Conservation (phyloP, 179 eudicot species). For the Actinidia polygama region DNA sequence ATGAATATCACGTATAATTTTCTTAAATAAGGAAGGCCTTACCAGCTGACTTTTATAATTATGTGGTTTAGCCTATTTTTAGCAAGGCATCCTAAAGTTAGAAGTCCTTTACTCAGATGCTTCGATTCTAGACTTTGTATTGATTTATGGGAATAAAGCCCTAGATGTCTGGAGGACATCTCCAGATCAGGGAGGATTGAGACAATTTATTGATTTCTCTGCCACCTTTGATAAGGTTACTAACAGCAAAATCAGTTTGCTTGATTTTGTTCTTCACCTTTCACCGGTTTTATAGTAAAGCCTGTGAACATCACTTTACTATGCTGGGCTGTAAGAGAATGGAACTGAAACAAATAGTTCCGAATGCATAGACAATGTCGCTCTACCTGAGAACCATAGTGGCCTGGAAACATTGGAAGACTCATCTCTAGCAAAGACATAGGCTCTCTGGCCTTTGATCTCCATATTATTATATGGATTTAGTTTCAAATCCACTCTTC, state of each 20-base stretch:
- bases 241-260: constrained; percentile 42
- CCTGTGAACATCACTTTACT: constrained; percentile 59
- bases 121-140: constrained; percentile 61
- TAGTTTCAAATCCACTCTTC: too few species aligned
- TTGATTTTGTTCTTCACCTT: constrained; percentile 66
- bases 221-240: constrained; percentile 50
- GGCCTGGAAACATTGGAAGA: too few species aligned
- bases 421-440: too few species aligned
- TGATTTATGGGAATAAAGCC: constrained; percentile 69
- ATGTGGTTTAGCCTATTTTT: neutral
- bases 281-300: constrained; percentile 64
- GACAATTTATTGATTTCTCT: constrained; percentile 54
- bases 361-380: constrained; percentile 96
- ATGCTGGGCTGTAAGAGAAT: constrained; percentile 61
- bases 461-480: too few species aligned
- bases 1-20: neutral
- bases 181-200: constrained; percentile 49
- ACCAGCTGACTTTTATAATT: neutral
- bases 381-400: constrained; percentile 68
- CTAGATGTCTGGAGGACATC: constrained; percentile 42
- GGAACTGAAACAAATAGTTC: constrained; percentile 68
- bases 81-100: neutral
- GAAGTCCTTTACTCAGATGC: constrained; percentile 22
- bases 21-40: neutral
- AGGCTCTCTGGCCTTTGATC: too few species aligned